Evolutionary conservation across 805 yeast genomes (phyloP).

Genomic region (Gaillardinia entomophila): DNA sequence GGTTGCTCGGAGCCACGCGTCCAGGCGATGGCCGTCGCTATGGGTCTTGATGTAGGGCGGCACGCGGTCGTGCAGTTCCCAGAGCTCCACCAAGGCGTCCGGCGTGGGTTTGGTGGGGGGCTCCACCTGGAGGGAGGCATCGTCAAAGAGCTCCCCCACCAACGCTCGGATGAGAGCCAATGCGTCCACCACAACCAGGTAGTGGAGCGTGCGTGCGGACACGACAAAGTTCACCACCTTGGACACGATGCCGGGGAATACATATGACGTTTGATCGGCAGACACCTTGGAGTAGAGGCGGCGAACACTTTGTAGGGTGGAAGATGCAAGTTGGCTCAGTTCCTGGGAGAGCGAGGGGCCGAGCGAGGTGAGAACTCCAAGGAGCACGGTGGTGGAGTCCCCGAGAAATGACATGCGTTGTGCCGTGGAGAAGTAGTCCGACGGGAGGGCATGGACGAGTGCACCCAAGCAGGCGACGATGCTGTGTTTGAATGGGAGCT

Average conservation of each 20-base stretch:
- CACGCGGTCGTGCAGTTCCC: constrained; percentile 3
- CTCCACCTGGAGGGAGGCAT: constrained; percentile 8
- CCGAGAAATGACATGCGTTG: constrained; percentile 22
- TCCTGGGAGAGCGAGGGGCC: constrained; percentile 10
- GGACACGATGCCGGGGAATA: constrained; percentile 37
- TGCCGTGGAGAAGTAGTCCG: constrained; percentile 3
- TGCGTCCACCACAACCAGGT: constrained; percentile 12
- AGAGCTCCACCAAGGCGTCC: constrained; percentile 7
- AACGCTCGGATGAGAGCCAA: constrained; percentile 16
- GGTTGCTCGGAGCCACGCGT: constrained; percentile 34
- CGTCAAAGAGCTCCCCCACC: constrained; percentile 26
- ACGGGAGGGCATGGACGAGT: constrained; percentile 1
- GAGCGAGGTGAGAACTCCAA: constrained; percentile 11
- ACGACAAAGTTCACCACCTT: constrained; percentile 22
- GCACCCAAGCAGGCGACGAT: constrained; percentile 5
- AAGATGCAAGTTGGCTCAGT: constrained; percentile 7
- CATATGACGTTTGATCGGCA: constrained; percentile 28
- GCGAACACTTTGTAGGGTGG: constrained; percentile 8
- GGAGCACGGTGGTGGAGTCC: constrained; percentile 17
- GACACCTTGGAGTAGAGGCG: constrained; percentile 12
- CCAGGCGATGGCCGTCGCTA: constrained; percentile 10
- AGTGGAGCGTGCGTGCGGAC: constrained; percentile 16
- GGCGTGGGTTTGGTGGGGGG: constrained; percentile 2
- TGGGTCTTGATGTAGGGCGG: constrained; percentile 2
- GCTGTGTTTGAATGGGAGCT: constrained; percentile 11